Evolutionary conservation across 2,329 filamentous ascomycete genomes (phyloP).

Genomic region (Leptodontidium sp.): DNA sequence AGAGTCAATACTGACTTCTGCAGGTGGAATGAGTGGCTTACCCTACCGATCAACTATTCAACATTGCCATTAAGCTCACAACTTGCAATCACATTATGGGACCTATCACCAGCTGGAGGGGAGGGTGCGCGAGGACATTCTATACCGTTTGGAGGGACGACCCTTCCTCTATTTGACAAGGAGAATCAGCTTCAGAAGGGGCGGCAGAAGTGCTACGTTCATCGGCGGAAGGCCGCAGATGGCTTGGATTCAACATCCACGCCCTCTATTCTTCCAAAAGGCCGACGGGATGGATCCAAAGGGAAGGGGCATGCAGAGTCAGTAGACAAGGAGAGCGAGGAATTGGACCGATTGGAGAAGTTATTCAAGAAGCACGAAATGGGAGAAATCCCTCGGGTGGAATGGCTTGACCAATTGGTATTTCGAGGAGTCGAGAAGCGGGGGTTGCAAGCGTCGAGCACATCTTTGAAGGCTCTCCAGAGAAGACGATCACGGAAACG

Average conservation of each 20-base stretch:
- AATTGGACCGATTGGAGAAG: conserved; percentile 87
- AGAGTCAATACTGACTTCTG: conserved; percentile 31
- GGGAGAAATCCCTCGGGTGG: conserved; percentile 90
- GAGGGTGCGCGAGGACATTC: conserved; percentile 76
- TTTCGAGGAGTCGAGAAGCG: conserved; percentile 89
- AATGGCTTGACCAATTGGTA: conserved; percentile 95
- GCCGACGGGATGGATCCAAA: conserved; percentile 59
- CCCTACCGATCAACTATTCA: conserved; percentile 84
- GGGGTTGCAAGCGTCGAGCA: conserved; percentile 69
- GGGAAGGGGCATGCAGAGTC: conserved; percentile 54
- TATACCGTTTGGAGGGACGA: conserved; percentile 93
- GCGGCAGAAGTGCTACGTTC: conserved; percentile 87
- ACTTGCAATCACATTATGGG: conserved; percentile 94
- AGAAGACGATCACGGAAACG: conserved; percentile 51
- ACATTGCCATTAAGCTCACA: conserved; percentile 82
- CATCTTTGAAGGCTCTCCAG: conserved; percentile 66
- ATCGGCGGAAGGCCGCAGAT: conserved; percentile 84
- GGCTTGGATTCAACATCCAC: conserved; percentile 83
- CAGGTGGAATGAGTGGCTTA: conserved; percentile 98
- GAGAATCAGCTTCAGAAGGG: conserved; percentile 93
- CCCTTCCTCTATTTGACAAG: conserved; percentile 87
- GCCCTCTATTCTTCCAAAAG: conserved; percentile 70
- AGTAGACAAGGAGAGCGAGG: conserved; percentile 77
- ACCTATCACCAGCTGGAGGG: conserved; percentile 82
- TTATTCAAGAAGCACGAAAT: conserved; percentile 98